Conservation (phyloP, 164 flowering plant genomes). For the Vitis rotundifolia region DNA sequence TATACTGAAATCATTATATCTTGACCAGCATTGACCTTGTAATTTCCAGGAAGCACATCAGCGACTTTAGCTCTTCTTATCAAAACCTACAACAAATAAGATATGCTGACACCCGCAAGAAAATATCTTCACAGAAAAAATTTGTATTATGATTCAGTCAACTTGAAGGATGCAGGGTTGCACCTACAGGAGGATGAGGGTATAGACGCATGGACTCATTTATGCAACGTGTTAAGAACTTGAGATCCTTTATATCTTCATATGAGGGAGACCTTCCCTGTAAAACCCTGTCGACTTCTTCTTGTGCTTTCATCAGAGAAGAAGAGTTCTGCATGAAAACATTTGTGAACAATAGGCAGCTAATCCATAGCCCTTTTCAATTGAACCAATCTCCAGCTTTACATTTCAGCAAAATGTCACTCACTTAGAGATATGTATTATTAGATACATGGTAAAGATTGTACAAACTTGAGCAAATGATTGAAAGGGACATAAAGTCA, state of each 20-base stretch:
- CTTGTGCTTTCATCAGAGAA: conserved; percentile 68
- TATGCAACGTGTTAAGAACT: conserved; percentile 80
- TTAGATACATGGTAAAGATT: too few relatives aligned
- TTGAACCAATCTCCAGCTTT: too few relatives aligned
- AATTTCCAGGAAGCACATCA: conserved; percentile 88
- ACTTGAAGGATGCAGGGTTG: conserved; percentile 6
- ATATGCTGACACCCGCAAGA: not conserved
- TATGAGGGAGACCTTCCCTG: conserved; percentile 72
- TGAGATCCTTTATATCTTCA: conserved; percentile 78
- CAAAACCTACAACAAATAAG: conserved; percentile 52
- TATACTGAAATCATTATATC: conserved; percentile 97
- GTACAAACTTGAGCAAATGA: not conserved
- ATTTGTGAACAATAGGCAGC: not conserved
- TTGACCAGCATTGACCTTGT: conserved; percentile 87
- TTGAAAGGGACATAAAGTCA: not conserved
- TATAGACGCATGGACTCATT: conserved; percentile 87
- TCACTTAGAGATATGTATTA: too few relatives aligned
- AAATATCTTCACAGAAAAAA: not conserved
- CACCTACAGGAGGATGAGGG: conserved; percentile 97
- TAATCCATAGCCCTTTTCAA: too few relatives aligned
- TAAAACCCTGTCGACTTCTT: conserved; percentile 83
- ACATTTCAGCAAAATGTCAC: too few relatives aligned
- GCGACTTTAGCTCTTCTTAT: conserved; percentile 79
- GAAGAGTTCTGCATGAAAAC: conserved; percentile 45
- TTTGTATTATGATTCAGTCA: not conserved